A percentile compares a stretch with the other conserved stretches of the same genome.
Evolutionary conservation across 345 rosid species (phyloP).

Genomic region (Bruguiera gymnorhiza): DNA sequence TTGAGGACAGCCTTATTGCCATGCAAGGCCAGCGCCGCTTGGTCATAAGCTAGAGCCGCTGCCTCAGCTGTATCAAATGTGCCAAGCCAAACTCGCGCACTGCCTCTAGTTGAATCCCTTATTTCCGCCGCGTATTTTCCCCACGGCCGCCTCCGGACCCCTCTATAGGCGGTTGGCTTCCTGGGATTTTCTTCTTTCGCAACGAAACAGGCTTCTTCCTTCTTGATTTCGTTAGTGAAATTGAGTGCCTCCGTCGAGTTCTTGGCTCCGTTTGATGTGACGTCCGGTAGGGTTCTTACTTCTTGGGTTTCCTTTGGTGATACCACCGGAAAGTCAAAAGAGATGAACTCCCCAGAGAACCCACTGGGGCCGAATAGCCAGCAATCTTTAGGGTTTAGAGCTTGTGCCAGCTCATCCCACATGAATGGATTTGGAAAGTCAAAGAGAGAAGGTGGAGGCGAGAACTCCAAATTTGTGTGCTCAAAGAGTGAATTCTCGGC

Average conservation of each 20-base stretch:
- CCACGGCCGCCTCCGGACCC: not conserved
- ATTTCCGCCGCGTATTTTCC: not conserved
- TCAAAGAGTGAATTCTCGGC: too few species aligned
- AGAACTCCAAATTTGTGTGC: too few species aligned
- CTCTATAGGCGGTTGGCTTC: not conserved
- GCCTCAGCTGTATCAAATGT: not conserved
- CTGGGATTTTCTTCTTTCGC: not conserved
- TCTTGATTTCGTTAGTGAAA: not conserved
- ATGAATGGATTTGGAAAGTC: too few species aligned
- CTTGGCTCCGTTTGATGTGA: not conserved
- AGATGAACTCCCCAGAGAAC: too few species aligned
- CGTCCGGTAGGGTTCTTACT: too few species aligned
- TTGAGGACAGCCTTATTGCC: conserved; percentile 30
- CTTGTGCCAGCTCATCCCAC: too few species aligned
- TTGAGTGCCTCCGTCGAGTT: not conserved
- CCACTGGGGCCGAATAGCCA: too few species aligned
- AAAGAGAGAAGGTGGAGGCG: too few species aligned
- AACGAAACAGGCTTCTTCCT: not conserved
- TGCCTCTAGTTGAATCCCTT: not conserved
- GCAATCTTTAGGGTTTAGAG: too few species aligned
- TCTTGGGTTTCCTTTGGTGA: not conserved
- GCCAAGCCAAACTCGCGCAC: not conserved
- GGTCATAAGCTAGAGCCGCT: conserved; percentile 55
- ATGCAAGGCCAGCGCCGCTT: conserved; percentile 59
- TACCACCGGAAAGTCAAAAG: not conserved